Evolutionary conservation across 768 basidiomycete species (phyloP), one percentile per base, ranked within the genome.

Genomic region (Suillus ampliporus): DNA sequence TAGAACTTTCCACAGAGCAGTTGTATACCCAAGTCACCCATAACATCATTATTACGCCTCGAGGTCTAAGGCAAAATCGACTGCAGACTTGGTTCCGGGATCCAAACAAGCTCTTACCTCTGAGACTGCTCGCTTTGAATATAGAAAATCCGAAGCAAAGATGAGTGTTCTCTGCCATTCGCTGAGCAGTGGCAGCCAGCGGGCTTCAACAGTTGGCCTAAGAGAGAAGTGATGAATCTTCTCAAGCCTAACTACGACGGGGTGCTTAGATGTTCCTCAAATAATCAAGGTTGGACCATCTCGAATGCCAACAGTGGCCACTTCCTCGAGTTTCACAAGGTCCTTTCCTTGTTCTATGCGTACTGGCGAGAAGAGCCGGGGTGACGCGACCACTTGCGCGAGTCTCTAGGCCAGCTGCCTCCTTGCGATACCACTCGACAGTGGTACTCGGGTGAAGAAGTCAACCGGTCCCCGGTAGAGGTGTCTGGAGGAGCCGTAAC

Each of bases 271-370:
- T 86, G 78, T 71, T 92, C 89, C 59, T 94, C 89, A 68, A 92
- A 94, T 80, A 28, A 94, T 65, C 61, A 95, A 76, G 58, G 84
- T 83, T 7, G 89, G 84, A 1, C 93, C 93, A 58, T 95, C 91
- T 64, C 88, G 80, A 43, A 95, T 86, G 9, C 93, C 92, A 21
- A 95, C 84, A 0, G 92, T 93, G 1, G 93, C 89, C 28, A 94
- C 71, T 58, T 92, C 89, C 46, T 92, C 88, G 41, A 95, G 74
- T 48, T 74, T 79, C 48, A 80, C 72, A 4, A 75, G 60, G 34
- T 78, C 75, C 3, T 60, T 63, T 37, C 78, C 76, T 37, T 72
- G 67, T 58, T 77, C 78, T 35, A 94, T 86, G 21, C 85, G 82
- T 7, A 95, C 90, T 0, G 89, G 84, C 15, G 86, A 79, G 82